phyloP scores from a whole-genome alignment of 257 asterid genomes.

The Nyctanthes arbortristis region DNA sequence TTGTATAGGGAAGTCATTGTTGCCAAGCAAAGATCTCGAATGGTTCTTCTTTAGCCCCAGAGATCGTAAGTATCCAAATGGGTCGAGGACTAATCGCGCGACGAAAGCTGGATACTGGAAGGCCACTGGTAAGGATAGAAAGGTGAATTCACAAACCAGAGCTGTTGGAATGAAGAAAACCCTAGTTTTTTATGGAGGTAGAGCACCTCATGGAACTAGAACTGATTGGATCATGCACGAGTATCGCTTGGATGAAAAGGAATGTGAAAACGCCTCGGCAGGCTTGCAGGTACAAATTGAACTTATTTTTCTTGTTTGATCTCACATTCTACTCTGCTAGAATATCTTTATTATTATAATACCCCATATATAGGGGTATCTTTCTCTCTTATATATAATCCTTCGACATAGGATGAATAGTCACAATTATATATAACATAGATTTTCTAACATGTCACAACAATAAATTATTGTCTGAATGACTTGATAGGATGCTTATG shows the following conservation, averaged over 20 bases:
- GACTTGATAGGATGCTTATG: conserved; percentile 75
- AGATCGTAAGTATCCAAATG: conserved; percentile 95
- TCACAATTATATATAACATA: too few relatives aligned
- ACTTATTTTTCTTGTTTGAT: neutral
- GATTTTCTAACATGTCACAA: neutral
- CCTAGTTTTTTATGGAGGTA: conserved; percentile 90
- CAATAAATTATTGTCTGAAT: neutral
- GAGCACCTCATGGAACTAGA: conserved; percentile 98
- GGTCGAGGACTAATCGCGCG: conserved; percentile 94
- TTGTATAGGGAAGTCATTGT: conserved; percentile 71
- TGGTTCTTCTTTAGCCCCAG: conserved; percentile 98
- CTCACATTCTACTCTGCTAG: neutral
- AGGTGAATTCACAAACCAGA: conserved; percentile 75
- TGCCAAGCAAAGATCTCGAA: conserved; percentile 98
- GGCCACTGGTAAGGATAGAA: conserved; percentile 97
- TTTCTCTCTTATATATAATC: too few relatives aligned
- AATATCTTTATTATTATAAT: too few relatives aligned
- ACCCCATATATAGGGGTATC: too few relatives aligned
- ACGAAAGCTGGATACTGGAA: conserved; percentile 98
- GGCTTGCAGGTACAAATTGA: conserved; percentile 68
- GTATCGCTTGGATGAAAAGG: conserved; percentile 90
- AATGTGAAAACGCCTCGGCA: conserved; percentile 63
- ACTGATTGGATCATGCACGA: conserved; percentile 99
- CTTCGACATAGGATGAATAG: too few relatives aligned
- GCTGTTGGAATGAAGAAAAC: conserved; percentile 98